Base-by-base conservation (phyloP, 768 basidiomycete species). In the Xanthoconium purpureum region DNA sequence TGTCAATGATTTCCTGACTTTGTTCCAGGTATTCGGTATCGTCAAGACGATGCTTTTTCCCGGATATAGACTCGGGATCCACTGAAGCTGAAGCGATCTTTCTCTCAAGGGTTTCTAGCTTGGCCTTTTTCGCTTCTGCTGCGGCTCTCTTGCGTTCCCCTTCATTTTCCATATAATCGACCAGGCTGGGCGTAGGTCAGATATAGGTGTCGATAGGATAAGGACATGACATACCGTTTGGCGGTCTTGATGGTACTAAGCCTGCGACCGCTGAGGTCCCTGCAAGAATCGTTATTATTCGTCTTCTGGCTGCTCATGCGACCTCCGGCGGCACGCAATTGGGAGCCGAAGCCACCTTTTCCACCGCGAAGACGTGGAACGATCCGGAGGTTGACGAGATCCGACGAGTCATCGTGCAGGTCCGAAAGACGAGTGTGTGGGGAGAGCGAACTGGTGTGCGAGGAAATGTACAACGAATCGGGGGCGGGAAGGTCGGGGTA, bases 251-350 rank as follows among this genome's bases (percentile, higher is more conserved):
- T 85, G 0, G 96, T 97, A 65, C 91, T 92, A 29, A 99, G 76
- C 59, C 94, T 78, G 48, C 96, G 77, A 2, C 96, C 96, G 56
- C 82, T 94, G 37, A 99, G 79, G 68, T 98, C 97, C 47, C 97
- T 77, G 70, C 94, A 97, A 9, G 91, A 91, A 69, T 98, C 95
- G 59, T 94, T 94, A 71, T 94, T 95, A 72, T 80, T 94, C 24
- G 93, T 94, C 78, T 94, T 94, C 76, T 94, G 92, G 63, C 88
- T 90, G 67, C 89, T 92, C 97, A 99, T 99, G 33, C 96, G 83
- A 13, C 97, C 96, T 61, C 97, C 97, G 14, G 96, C 96, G 0
- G 97, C 96, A 71, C 97, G 83, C 61, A 99, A 79, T 76, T 98
- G 94, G 17, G 89, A 91, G 5, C 97, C 97, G 66, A 99, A 98